Evolutionary conservation across 2,329 filamentous ascomycete species (phyloP).

Genomic region (Diaporthe sp.): DNA sequence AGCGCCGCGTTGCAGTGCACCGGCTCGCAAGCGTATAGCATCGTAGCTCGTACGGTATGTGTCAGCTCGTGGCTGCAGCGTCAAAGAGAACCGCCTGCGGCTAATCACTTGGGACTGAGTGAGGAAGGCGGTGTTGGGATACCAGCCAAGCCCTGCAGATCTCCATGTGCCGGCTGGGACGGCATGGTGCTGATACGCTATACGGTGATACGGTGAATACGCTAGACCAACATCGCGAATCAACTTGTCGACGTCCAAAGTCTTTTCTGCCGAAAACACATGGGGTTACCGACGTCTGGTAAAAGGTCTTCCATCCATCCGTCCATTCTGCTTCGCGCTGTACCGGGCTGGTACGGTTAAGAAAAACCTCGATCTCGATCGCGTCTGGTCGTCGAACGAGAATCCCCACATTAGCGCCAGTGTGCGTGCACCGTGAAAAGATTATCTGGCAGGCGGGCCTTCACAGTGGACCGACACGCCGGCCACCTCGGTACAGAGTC

Average conservation of each 20-base stretch:
- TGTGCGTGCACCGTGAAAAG: slow-evolving; percentile 16
- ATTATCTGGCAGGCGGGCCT: slow-evolving; percentile 16
- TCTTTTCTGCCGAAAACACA: not conserved
- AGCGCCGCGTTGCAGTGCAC: slow-evolving; percentile 4
- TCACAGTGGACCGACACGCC: slow-evolving; percentile 16
- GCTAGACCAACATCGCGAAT: not conserved
- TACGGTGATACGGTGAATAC: slow-evolving; percentile 9
- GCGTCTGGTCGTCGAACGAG: not conserved
- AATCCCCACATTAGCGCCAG: slow-evolving; percentile 13
- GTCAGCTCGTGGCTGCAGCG: slow-evolving; percentile 12
- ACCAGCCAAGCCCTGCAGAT: slow-evolving; percentile 20
- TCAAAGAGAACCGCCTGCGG: slow-evolving; percentile 17
- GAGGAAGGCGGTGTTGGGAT: not conserved
- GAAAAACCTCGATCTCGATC: slow-evolving; percentile 9
- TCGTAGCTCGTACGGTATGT: slow-evolving; percentile 8
- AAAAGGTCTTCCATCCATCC: not conserved
- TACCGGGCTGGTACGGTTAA: not conserved
- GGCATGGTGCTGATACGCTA: slow-evolving; percentile 4
- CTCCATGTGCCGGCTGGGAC: slow-evolving; percentile 18
- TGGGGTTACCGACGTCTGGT: too few relatives aligned
- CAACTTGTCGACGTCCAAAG: not conserved
- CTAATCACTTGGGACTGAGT: not conserved
- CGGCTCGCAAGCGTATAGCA: slow-evolving; percentile 2
- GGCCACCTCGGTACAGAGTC: slow-evolving; percentile 26
- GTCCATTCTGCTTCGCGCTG: not conserved